Evolutionary conservation across 2,329 filamentous ascomycete genomes (phyloP).

Genomic region (Talaromyces pinophilus): DNA sequence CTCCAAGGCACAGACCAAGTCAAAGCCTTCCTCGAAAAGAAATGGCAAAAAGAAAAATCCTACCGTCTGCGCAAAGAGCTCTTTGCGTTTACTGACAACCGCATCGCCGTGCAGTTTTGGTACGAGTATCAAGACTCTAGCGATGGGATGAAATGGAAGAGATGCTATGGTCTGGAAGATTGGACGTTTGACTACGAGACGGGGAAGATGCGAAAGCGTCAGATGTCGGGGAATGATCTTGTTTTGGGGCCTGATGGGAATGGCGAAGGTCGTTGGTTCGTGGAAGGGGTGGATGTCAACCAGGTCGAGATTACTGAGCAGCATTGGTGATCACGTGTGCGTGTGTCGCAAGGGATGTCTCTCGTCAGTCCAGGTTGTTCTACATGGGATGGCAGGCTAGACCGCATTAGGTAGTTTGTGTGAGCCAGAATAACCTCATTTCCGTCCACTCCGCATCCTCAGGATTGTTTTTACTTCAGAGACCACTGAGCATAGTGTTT

Average conservation of each 20-base stretch:
- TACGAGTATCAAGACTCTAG: constrained; percentile 73
- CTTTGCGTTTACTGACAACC: constrained; percentile 73
- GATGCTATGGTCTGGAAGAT: constrained; percentile 73
- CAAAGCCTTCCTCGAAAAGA: constrained; percentile 65
- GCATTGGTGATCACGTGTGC: constrained; percentile 35
- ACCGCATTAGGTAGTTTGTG: constrained; percentile 11
- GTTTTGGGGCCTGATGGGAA: constrained; percentile 45
- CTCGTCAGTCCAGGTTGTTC: background rate
- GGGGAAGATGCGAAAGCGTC: constrained; percentile 50
- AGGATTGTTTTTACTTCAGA: background rate
- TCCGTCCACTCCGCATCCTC: background rate
- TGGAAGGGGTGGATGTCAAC: constrained; percentile 46
- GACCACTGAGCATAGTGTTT: background rate
- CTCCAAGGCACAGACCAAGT: constrained; percentile 69
- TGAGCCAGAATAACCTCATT: constrained; percentile 3
- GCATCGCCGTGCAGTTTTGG: constrained; percentile 89
- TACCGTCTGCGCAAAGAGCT: constrained; percentile 81
- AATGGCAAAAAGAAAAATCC: constrained; percentile 71
- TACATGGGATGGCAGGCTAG: background rate
- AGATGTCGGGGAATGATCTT: constrained; percentile 53
- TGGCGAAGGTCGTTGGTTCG: constrained; percentile 49
- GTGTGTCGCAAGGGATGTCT: constrained; percentile 18
- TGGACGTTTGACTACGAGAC: constrained; percentile 50
- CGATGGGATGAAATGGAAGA: constrained; percentile 71
- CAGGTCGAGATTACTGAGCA: constrained; percentile 38